Percentiles rank a stretch among this genome's conserved stretches.
phyloP scores from a whole-genome alignment of 2,329 filamentous ascomycete species.

The Helminthosporium solani region DNA sequence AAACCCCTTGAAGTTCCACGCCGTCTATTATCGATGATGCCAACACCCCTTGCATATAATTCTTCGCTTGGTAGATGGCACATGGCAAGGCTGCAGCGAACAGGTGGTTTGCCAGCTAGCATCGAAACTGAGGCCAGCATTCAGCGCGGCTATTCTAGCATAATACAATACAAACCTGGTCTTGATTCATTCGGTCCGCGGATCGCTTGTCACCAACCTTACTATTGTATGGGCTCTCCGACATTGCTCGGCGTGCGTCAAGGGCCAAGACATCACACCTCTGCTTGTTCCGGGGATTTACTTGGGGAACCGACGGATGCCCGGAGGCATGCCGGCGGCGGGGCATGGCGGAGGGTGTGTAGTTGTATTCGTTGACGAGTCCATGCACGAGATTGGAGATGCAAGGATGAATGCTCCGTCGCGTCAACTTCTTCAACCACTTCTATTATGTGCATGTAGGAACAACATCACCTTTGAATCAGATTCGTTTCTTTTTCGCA shows the following conservation, averaged over 20 bases:
- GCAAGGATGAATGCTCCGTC: neutral
- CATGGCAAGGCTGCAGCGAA: too few species aligned
- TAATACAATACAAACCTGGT: conserved; percentile 1
- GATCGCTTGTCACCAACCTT: too few species aligned
- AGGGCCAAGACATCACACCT: neutral
- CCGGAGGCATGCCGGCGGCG: neutral
- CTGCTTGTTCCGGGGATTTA: neutral
- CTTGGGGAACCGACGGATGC: conserved; percentile 9
- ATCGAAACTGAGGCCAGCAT: neutral
- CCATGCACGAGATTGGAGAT: neutral
- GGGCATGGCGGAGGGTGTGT: neutral
- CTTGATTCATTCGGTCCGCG: too few species aligned
- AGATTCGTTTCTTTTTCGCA: too few species aligned
- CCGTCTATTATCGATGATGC: neutral
- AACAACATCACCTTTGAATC: too few species aligned
- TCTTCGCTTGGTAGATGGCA: too few species aligned
- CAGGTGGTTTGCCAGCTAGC: too few species aligned
- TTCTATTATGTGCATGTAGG: neutral
- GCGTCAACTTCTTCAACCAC: neutral
- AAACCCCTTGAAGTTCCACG: neutral
- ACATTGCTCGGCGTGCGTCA: neutral
- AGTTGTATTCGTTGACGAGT: neutral
- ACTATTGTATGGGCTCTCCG: too few species aligned
- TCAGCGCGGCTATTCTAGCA: neutral
- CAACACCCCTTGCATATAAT: neutral